Percentiles rank a stretch among this genome's conserved stretches.
These are phyloP conservation scores for Hemileccinum hortonii DNA, from an alignment of 1,284 basidiomycete genomes.

Conservation along the genomic window DNA sequence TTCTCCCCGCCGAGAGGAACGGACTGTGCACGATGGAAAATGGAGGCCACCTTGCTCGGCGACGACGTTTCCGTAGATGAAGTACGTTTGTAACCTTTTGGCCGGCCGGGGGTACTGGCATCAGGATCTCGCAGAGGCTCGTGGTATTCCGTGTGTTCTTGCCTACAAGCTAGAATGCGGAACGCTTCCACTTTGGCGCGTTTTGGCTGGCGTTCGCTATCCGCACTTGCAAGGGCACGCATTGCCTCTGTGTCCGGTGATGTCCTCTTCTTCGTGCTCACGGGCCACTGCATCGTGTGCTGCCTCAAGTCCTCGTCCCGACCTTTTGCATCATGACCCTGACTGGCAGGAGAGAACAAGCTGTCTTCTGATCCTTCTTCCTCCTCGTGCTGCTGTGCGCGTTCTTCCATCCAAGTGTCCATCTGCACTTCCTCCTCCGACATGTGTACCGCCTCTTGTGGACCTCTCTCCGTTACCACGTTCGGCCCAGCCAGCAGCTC, in stretches of 20 bases:
- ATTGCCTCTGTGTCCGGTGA: constrained; percentile 25
- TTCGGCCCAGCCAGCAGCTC: not conserved
- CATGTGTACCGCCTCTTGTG: not conserved
- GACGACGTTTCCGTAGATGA: constrained; percentile 23
- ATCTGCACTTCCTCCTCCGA: not conserved
- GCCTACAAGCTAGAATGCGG: constrained; percentile 8
- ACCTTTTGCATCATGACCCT: not conserved
- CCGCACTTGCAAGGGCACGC: constrained; percentile 12
- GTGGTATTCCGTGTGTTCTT: constrained; percentile 16
- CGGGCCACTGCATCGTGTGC: not conserved
- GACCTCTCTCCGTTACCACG: not conserved
- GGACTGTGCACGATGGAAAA: constrained; percentile 30
- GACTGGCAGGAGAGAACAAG: constrained; percentile 8
- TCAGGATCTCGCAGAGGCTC: constrained; percentile 21
- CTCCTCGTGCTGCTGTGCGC: not conserved
- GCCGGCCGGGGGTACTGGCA: constrained; percentile 1
- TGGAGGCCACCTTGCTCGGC: constrained; percentile 12
- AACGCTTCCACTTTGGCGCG: constrained; percentile 25
- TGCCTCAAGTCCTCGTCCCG: not conserved
- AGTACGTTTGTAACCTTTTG: constrained; percentile 11
- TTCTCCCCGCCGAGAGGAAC: constrained; percentile 24
- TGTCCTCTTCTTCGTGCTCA: constrained; percentile 24
- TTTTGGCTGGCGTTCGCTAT: constrained; percentile 19
- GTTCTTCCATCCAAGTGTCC: not conserved
- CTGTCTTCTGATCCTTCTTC: constrained; percentile 7